Conservation (phyloP, 345 rosid genomes). For the Noccaea bulbosa region DNA sequence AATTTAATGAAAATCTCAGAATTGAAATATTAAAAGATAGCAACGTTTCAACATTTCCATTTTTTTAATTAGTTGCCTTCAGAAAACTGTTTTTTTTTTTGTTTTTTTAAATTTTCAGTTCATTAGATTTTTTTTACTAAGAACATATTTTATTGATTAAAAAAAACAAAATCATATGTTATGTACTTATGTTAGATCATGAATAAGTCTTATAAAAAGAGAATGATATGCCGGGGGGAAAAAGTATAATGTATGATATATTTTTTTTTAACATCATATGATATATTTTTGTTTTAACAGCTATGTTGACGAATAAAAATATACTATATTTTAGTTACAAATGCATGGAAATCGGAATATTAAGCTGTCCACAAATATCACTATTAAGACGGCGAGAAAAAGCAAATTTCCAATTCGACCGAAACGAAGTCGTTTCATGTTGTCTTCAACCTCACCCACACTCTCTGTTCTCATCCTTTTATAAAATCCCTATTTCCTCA, state of each 20-base stretch:
- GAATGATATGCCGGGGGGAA: neutral
- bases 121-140: neutral
- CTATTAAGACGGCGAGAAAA: slow-evolving; percentile 41
- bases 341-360: slow-evolving; percentile 31
- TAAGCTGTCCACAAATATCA: slow-evolving; percentile 45
- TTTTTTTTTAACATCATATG: no score
- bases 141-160: no score
- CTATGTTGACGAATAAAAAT: no score
- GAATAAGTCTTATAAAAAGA: neutral
- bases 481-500: slow-evolving; percentile 36
- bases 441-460: slow-evolving; percentile 44
- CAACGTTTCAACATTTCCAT: neutral
- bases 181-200: no score
- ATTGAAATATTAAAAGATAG: neutral
- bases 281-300: no score
- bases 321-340: neutral
- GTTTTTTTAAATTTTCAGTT: neutral
- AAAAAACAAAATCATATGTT: slow-evolving; percentile 4
- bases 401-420: neutral
- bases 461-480: slow-evolving; percentile 35
- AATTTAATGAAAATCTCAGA: neutral
- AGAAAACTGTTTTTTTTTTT: neutral
- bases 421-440: slow-evolving; percentile 44
- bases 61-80: neutral
- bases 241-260: no score